A percentile compares a stretch with the other conserved stretches of the same genome.
Conservation (phyloP, 1,139 yeast genomes). For the Lodderomyces oxycetoniae region DNA sequence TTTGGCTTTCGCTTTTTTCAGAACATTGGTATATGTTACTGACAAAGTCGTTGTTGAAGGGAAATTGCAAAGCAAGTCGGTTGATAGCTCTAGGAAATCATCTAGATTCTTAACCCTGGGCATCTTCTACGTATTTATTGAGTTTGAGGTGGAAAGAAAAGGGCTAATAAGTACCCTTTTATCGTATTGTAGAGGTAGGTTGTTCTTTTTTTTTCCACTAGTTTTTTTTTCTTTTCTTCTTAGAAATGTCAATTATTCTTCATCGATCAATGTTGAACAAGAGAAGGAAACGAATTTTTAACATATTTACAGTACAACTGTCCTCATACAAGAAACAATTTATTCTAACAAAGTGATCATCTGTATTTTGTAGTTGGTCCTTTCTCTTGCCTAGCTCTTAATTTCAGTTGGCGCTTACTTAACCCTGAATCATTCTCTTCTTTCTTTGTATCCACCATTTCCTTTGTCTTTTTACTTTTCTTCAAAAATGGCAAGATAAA, state of each 20-base stretch:
- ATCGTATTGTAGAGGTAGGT: too few relatives aligned
- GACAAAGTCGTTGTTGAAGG: conserved; percentile 39
- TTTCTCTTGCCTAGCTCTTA: conserved; percentile 43
- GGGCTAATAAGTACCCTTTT: too few relatives aligned
- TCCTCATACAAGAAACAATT: too few relatives aligned
- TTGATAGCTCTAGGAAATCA: conserved; percentile 31
- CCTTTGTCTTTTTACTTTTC: conserved; percentile 8
- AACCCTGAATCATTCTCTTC: conserved; percentile 16
- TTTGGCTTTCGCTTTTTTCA: conserved; percentile 18
- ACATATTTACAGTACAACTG: background rate
- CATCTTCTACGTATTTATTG: too few relatives aligned
- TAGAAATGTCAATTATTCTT: too few relatives aligned
- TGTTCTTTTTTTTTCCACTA: too few relatives aligned
- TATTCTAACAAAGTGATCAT: conserved; percentile 11
- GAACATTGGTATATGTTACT: conserved; percentile 33
- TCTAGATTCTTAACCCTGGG: conserved; percentile 23
- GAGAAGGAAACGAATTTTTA: background rate
- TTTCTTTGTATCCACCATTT: background rate
- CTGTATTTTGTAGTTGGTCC: conserved; percentile 27
- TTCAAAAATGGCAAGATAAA: conserved; percentile 21
- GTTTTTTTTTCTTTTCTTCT: too few relatives aligned
- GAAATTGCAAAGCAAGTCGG: conserved; percentile 32
- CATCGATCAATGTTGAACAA: background rate
- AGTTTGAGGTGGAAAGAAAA: too few relatives aligned
- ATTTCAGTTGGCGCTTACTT: conserved; percentile 47